Evolutionary conservation across 768 basidiomycete species (phyloP).

Genomic region (Podaxis sp.): DNA sequence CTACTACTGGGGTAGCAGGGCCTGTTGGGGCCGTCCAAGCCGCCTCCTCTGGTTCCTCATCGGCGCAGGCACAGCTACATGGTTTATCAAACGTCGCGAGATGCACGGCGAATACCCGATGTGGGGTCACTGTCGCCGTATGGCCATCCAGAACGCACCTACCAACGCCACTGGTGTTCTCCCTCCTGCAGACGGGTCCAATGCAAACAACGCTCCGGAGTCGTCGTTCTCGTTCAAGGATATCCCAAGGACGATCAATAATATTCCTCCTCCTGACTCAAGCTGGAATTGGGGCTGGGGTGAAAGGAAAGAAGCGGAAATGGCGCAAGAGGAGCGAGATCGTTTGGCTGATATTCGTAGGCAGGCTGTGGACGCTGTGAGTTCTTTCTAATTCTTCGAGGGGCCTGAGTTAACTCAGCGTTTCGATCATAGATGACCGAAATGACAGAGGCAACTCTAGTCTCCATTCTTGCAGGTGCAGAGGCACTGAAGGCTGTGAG

Average conservation of each 20-base stretch:
- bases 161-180: constrained; percentile 9
- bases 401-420: not conserved
- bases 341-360: constrained; percentile 43
- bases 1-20: constrained; percentile 7
- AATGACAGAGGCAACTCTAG: constrained; percentile 67
- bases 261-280: constrained; percentile 20
- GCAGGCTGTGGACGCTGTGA: constrained; percentile 52
- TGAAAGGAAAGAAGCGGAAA: constrained; percentile 36
- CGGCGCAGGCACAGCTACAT: constrained; percentile 50
- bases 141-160: constrained; percentile 7
- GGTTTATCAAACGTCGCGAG: constrained; percentile 42
- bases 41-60: constrained; percentile 70
- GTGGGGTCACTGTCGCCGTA: constrained; percentile 33
- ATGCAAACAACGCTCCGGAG: not conserved
- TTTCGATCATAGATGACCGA: constrained; percentile 49
- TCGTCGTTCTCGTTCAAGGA: constrained; percentile 19
- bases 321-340: constrained; percentile 40
- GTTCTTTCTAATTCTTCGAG: constrained; percentile 13
- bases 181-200: constrained; percentile 13
- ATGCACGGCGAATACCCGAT: constrained; percentile 23
- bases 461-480: constrained; percentile 54
- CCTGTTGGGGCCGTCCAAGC: constrained; percentile 38
- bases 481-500: constrained; percentile 62
- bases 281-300: constrained; percentile 19
- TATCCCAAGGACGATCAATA: constrained; percentile 30